Conservation (phyloP, 768 basidiomycete species). For the Gymnopilus junonius region DNA sequence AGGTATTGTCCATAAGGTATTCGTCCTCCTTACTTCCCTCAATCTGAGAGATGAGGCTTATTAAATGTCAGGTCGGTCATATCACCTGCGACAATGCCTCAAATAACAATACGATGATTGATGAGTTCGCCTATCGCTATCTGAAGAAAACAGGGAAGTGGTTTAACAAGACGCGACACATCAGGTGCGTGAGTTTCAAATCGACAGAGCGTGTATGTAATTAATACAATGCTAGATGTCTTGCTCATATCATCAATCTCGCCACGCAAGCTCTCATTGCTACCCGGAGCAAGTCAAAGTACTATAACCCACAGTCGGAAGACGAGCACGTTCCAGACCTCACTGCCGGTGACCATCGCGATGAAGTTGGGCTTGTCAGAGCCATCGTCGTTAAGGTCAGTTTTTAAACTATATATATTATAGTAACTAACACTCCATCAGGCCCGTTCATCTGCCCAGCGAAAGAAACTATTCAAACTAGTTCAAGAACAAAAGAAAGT, state of each 20-base stretch:
- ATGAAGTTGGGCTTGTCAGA: slow-evolving; percentile 20
- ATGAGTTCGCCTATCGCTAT: slow-evolving; percentile 11
- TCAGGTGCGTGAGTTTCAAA: slow-evolving; percentile 5
- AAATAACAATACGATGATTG: slow-evolving; percentile 14
- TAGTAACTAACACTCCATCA: too few species aligned
- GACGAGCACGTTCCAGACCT: background rate
- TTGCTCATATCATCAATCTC: slow-evolving; percentile 19
- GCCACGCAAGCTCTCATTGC: slow-evolving; percentile 14
- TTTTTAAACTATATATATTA: too few species aligned
- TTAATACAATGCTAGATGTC: slow-evolving; percentile 7
- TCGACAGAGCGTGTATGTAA: background rate
- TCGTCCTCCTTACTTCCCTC: background rate
- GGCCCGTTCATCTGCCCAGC: slow-evolving; percentile 22
- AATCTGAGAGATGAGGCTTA: too few species aligned
- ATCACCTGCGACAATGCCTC: slow-evolving; percentile 4
- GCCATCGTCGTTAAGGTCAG: slow-evolving; percentile 19
- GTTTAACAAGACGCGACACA: slow-evolving; percentile 11
- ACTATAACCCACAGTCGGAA: slow-evolving; percentile 6
- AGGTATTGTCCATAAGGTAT: background rate
- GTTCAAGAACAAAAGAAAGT: slow-evolving; percentile 6
- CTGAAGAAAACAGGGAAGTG: background rate
- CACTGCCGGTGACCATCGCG: background rate
- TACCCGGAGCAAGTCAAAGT: slow-evolving; percentile 16
- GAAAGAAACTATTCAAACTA: slow-evolving; percentile 21
- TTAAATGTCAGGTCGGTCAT: background rate